Conservation (phyloP, 495 filamentous ascomycete genomes). For the Neurospora cerealis region DNA sequence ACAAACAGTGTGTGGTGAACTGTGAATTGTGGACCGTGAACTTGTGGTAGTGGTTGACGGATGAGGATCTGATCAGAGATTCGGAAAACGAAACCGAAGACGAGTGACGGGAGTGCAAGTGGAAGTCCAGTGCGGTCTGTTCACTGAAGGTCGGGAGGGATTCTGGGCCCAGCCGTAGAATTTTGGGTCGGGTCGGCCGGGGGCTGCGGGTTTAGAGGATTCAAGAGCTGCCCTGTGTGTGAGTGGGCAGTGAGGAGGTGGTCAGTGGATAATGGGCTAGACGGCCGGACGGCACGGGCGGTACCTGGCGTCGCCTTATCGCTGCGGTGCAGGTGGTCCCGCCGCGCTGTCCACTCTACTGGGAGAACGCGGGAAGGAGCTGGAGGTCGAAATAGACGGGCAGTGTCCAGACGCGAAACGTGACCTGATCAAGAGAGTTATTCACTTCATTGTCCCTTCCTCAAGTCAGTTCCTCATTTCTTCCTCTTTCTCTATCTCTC, state of each 20-base stretch:
- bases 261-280: neutral
- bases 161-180: neutral
- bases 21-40: neutral
- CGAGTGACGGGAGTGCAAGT: neutral
- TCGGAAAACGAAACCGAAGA: neutral
- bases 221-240: neutral
- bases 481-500: neutral
- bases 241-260: neutral
- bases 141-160: neutral
- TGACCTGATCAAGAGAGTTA: neutral
- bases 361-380: neutral
- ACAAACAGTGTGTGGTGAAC: neutral
- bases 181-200: neutral
- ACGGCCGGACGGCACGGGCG: neutral
- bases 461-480: neutral
- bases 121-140: neutral
- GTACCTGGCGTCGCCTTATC: neutral
- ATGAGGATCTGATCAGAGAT: neutral
- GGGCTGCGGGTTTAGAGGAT: neutral
- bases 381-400: neutral
- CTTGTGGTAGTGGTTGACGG: neutral
- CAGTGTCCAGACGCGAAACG: neutral
- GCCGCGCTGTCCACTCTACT: neutral
- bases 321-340: neutral
- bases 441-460: neutral